Conservation (phyloP, 768 basidiomycete genomes). For the Psilocybe cyanescens region DNA sequence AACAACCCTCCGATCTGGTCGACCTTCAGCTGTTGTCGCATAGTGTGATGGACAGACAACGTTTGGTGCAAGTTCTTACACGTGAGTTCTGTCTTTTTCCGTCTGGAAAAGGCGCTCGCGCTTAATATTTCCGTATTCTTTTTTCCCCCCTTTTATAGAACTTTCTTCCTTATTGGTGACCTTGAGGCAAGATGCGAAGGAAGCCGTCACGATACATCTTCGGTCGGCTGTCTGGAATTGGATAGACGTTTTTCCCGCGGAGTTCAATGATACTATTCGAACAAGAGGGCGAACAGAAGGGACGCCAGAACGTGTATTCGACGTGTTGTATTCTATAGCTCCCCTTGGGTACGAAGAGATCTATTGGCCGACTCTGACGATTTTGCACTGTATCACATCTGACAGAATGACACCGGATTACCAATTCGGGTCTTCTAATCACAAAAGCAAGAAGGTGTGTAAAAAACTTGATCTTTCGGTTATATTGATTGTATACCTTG, state of each 20-base stretch:
- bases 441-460: constrained; percentile 42
- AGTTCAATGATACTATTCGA: constrained; percentile 76
- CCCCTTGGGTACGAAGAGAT: constrained; percentile 46
- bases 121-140: constrained; percentile 1
- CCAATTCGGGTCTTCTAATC: constrained; percentile 37
- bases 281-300: constrained; percentile 73
- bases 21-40: constrained; percentile 83
- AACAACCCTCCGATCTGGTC: constrained; percentile 58
- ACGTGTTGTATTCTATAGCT: constrained; percentile 63
- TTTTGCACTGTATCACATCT: constrained; percentile 73
- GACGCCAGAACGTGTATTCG: constrained; percentile 85
- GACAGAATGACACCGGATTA: constrained; percentile 71
- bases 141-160: constrained; percentile 46
- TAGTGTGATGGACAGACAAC: constrained; percentile 68
- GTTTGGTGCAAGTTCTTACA: constrained; percentile 73
- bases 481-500: background rate
- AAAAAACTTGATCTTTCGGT: background rate
- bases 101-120: background rate
- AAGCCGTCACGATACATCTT: constrained; percentile 72
- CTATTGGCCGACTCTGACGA: constrained; percentile 84
- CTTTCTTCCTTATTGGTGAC: constrained; percentile 81
- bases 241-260: constrained; percentile 77
- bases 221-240: constrained; percentile 89
- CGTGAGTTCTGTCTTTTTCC: constrained; percentile 40
- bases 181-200: constrained; percentile 76